Conservation (phyloP, 495 filamentous ascomycete genomes). For the Haplographium delicatum region DNA sequence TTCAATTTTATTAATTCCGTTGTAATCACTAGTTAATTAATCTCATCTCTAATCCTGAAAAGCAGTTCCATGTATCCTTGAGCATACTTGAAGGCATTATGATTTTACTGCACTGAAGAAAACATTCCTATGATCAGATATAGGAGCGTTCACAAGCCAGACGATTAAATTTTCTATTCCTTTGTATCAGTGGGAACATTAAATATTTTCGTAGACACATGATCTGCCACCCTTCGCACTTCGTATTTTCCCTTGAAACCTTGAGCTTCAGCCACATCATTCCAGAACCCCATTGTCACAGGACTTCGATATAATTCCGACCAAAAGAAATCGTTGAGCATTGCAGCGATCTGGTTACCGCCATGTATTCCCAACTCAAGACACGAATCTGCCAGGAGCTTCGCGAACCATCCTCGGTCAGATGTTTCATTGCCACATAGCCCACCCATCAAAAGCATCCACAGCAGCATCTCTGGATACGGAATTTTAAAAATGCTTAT, state of each 20-base stretch:
- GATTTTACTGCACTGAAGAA: no score
- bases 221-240: not conserved
- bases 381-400: constrained; percentile 4
- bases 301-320: constrained; percentile 13
- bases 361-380: not conserved
- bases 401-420: constrained; percentile 4
- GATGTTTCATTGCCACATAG: not conserved
- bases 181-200: not conserved
- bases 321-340: constrained; percentile 6
- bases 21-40: no score
- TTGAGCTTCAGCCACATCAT: constrained; percentile 8
- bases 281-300: constrained; percentile 6
- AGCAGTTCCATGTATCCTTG: no score
- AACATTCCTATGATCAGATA: no score
- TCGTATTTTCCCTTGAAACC: not conserved
- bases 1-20: no score
- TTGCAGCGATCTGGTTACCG: not conserved
- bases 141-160: no score
- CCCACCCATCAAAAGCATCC: constrained; percentile 7
- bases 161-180: no score
- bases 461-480: constrained; percentile 12
- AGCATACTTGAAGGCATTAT: no score
- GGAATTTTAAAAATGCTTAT: not conserved
- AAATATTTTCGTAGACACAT: constrained; percentile 1
- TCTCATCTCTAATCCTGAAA: no score